Percentiles rank a stretch among this genome's conserved stretches.
phyloP scores from a whole-genome alignment of 495 filamentous ascomycete genomes.

The Rhypophila decipiens region DNA sequence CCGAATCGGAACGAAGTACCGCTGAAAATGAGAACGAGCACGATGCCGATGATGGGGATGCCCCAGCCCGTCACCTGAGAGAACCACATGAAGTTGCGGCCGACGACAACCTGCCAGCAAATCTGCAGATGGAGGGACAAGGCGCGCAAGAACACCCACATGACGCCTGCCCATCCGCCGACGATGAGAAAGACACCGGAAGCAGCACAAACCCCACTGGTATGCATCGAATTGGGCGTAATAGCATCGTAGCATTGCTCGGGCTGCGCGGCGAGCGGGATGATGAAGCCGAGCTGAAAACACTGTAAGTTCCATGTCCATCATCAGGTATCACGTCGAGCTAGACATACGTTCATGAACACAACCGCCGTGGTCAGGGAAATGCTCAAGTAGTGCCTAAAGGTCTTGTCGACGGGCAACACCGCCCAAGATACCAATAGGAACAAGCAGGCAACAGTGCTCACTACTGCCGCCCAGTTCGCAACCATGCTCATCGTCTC shows the following conservation, averaged over 20 bases:
- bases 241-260: conserved; percentile 82
- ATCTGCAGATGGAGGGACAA: conserved; percentile 94
- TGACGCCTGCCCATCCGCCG: conserved; percentile 73
- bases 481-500: conserved; percentile 54
- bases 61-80: conserved; percentile 78
- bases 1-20: conserved; percentile 94
- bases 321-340: too few relatives aligned
- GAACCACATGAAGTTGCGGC: conserved; percentile 82
- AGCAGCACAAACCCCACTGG: conserved; percentile 72
- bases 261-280: conserved; percentile 76
- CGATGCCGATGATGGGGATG: conserved; percentile 65
- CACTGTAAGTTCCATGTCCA: too few relatives aligned
- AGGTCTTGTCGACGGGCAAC: conserved; percentile 82
- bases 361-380: conserved; percentile 69
- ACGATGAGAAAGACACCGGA: conserved; percentile 79
- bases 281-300: conserved; percentile 70
- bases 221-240: conserved; percentile 90
- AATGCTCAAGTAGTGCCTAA: conserved; percentile 87
- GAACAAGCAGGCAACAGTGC: conserved; percentile 65
- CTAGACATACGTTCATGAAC: conserved; percentile 67
- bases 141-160: conserved; percentile 89
- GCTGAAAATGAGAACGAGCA: conserved; percentile 71
- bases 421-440: conserved; percentile 76
- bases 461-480: conserved; percentile 72
- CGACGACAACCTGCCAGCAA: conserved; percentile 90